Evolutionary conservation across 2,329 filamentous ascomycete genomes (phyloP).

Genomic region (Botrytis byssoidea): DNA sequence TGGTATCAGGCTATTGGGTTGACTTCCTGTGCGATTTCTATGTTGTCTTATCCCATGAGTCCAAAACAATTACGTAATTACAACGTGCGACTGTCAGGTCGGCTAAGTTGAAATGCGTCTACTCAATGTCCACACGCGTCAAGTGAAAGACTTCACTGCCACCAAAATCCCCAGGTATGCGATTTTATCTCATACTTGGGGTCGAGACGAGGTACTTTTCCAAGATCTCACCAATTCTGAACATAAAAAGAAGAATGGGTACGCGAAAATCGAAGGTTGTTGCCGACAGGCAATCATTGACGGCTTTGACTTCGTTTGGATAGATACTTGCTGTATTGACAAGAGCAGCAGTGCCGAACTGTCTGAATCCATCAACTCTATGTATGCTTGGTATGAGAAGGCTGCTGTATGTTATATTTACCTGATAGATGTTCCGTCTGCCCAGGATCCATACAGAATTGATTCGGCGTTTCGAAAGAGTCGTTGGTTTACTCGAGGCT

Average conservation of each 20-base stretch:
- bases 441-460: neutral
- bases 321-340: conserved; percentile 28
- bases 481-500: conserved; percentile 19
- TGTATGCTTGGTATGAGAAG: conserved; percentile 25
- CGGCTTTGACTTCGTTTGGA: conserved; percentile 13
- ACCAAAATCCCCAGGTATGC: neutral
- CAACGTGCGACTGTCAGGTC: neutral
- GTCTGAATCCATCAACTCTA: conserved; percentile 23
- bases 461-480: conserved; percentile 4
- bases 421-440: conserved; percentile 16
- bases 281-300: neutral
- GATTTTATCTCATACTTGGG: conserved; percentile 10
- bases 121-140: neutral
- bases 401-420: conserved; percentile 24
- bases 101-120: conserved; percentile 11
- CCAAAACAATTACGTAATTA: neutral
- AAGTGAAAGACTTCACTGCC: neutral
- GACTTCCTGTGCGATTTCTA: neutral
- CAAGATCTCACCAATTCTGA: neutral
- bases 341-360: conserved; percentile 24
- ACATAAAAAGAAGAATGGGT: neutral
- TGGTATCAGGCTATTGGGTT: neutral
- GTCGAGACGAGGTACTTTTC: neutral
- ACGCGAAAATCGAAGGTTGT: conserved; percentile 5
- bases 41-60: neutral